Conservation (phyloP, 345 rosid species). For the Boechera stricta region DNA sequence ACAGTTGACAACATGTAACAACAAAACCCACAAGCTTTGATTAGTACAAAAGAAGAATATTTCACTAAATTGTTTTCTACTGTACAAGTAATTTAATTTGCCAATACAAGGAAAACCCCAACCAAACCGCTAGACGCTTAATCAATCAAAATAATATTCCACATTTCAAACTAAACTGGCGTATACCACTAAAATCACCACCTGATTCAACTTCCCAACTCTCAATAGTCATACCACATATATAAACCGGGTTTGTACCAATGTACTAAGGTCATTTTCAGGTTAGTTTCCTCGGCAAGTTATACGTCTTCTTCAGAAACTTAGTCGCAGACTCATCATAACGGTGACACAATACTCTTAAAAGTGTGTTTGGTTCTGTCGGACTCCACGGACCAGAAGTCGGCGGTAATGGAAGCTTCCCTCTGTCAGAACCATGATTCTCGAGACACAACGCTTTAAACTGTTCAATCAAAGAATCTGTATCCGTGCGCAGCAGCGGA, state of each 20-base stretch:
- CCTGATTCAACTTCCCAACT: constrained; percentile 9
- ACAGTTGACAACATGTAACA: constrained; percentile 6
- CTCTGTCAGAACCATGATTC: constrained; percentile 73
- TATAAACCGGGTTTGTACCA: constrained; percentile 8
- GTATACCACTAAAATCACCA: not conserved
- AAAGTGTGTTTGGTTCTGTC: constrained; percentile 79
- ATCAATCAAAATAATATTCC: not conserved
- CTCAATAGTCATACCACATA: not conserved
- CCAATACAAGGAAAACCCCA: not conserved
- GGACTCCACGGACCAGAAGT: constrained; percentile 91
- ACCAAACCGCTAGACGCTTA: not conserved
- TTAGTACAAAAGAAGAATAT: not conserved
- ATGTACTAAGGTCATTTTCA: constrained; percentile 5
- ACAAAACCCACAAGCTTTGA: not conserved
- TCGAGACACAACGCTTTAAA: constrained; percentile 53
- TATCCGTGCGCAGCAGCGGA: constrained; percentile 67
- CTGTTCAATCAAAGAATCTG: constrained; percentile 67
- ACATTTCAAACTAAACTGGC: constrained; percentile 27
- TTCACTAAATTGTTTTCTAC: not conserved
- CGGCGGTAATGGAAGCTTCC: constrained; percentile 82
- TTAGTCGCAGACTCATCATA: constrained; percentile 76
- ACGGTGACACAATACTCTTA: constrained; percentile 84
- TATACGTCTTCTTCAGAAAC: constrained; percentile 87
- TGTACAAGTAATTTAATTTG: constrained; percentile 11
- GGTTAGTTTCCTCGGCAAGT: constrained; percentile 81